Base-by-base conservation (phyloP, 139 green algal genomes). In the Chlorella vulgaris region DNA sequence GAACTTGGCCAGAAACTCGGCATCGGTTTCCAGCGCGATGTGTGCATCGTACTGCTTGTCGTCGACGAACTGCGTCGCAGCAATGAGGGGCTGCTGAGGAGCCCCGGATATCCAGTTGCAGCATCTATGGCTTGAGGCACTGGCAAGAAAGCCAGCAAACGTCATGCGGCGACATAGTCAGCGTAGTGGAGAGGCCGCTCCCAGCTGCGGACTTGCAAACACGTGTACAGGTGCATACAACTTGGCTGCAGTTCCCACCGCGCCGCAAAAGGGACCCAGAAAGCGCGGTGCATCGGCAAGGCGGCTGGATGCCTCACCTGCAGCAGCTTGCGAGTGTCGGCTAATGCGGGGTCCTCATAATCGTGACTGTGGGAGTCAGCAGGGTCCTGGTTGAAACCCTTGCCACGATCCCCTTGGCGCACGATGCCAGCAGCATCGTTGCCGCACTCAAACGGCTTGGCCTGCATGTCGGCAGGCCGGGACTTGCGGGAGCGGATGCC, bases 1-100 rank as follows among this genome's bases (percentile, higher is more conserved):
- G 43, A 78, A 78, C 31, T 43, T 42, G 70, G 24, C 31, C 31
- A 51, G 35, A n/a, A 31, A 78, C 70, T 78, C 47, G 15, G 29
- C 31, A 43, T 78, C 70, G 0, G 70, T 78, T 31, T 78, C 70
- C 47, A 78, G 39, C 5, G 70, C 70, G 24, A 78, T 58, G 1
- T 29, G 42, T n/a, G 70, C 70, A 18, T 42, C 18, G 29, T 66
- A 66, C 22, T 58, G 2, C 4, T 15, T 31, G 47, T 78, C 67
- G 7, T 60, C 39, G 1, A 74, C 39, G 35, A 21, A 74, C 15
- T 60, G 38, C 38, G 33, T 33, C n/a, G n/a, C n/a, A n/a, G n/a
- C n/a, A n/a, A n/a, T n/a, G n/a, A n/a, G n/a, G n/a, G n/a, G n/a
- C n/a, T n/a, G n/a, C n/a, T n/a, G n/a, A n/a, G n/a, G n/a, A n/a